These are phyloP conservation scores for Cadophora sp. DNA, from an alignment of 2,329 filamentous ascomycete genomes.

Conservation along the genomic window DNA sequence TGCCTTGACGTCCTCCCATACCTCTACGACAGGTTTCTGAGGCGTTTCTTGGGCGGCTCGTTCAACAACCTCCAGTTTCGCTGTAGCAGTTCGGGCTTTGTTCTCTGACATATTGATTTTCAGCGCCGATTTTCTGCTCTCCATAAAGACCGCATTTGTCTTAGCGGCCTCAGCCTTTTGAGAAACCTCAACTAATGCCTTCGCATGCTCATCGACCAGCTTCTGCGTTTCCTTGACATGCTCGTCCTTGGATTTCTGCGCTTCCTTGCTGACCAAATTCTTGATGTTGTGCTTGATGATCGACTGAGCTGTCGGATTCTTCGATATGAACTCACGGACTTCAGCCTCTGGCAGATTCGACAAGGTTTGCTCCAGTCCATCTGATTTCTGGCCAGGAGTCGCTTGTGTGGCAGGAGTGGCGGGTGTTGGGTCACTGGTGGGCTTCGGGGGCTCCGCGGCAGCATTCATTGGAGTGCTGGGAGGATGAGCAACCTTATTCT, in stretches of 20 bases:
- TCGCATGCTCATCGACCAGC: slow-evolving; percentile 56
- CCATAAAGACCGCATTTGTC: slow-evolving; percentile 68
- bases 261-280: slow-evolving; percentile 71
- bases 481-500: slow-evolving; percentile 47
- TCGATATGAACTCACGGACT: slow-evolving; percentile 62
- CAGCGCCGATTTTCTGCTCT: slow-evolving; percentile 75
- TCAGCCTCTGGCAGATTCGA: slow-evolving; percentile 59
- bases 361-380: slow-evolving; percentile 17
- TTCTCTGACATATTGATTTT: slow-evolving; percentile 83
- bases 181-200: slow-evolving; percentile 56
- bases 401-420: slow-evolving; percentile 30
- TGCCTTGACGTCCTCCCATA: slow-evolving; percentile 81
- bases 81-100: slow-evolving; percentile 65
- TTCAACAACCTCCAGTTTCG: slow-evolving; percentile 80
- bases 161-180: slow-evolving; percentile 48
- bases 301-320: slow-evolving; percentile 55
- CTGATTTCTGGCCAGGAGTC: slow-evolving; percentile 35
- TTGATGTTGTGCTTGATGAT: slow-evolving; percentile 65
- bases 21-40: slow-evolving; percentile 80
- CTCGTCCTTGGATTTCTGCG: slow-evolving; percentile 64
- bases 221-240: slow-evolving; percentile 65
- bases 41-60: slow-evolving; percentile 87
- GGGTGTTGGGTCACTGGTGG: slow-evolving; percentile 28
- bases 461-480: slow-evolving; percentile 35
- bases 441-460: slow-evolving; percentile 51